Evolutionary conservation across 2,329 filamentous ascomycete species (phyloP).

Genomic region (Truncatella angustata): DNA sequence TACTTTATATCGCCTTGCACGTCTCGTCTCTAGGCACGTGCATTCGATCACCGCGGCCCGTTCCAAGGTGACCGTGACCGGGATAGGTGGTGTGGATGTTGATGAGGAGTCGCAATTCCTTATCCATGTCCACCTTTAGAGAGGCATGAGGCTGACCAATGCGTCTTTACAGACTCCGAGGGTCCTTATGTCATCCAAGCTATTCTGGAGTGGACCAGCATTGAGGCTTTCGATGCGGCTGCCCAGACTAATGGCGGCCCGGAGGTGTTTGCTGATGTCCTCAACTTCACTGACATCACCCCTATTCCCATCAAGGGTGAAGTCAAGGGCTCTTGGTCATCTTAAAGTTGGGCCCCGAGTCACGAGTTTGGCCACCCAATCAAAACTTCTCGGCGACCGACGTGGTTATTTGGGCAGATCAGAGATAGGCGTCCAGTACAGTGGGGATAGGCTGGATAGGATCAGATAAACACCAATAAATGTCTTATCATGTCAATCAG

Average conservation of each 20-base stretch:
- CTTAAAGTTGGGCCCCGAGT: not conserved
- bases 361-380: not conserved
- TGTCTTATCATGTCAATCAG: no score
- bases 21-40: no score
- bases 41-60: not conserved
- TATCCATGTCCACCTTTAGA: not conserved
- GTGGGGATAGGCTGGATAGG: no score
- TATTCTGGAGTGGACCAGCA: constrained; percentile 28
- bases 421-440: no score
- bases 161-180: constrained; percentile 15
- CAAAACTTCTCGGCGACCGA: not conserved
- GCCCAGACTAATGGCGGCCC: constrained; percentile 8
- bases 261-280: constrained; percentile 1
- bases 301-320: not conserved
- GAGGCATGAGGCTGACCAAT: not conserved
- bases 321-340: not conserved
- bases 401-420: not conserved
- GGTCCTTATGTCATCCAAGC: constrained; percentile 25
- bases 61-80: no score
- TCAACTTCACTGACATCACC: constrained; percentile 5
- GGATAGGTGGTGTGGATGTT: no score
- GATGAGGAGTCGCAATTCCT: not conserved
- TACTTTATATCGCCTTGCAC: not conserved
- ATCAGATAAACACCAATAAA: no score
- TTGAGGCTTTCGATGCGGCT: constrained; percentile 20